These are phyloP conservation scores for Dichotomocladium elegans DNA, from an alignment of 371 early-diverging fungal species.

Conservation along the genomic window DNA sequence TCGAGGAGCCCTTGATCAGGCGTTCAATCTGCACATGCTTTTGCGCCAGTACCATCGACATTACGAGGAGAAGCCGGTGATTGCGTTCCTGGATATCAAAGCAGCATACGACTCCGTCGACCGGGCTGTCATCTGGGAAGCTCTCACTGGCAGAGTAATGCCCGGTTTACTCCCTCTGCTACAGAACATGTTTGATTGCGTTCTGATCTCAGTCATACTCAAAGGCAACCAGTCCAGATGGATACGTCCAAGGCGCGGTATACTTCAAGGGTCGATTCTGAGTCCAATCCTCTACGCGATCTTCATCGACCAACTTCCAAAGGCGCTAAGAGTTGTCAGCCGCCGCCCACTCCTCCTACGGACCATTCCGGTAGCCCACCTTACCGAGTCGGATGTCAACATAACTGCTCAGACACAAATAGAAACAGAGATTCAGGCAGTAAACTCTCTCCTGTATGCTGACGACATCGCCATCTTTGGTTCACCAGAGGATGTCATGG, in stretches of 20 bases:
- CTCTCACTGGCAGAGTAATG: neutral
- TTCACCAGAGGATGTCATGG: neutral
- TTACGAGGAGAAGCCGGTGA: neutral
- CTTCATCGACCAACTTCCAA: constrained; percentile 20
- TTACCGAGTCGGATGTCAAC: neutral
- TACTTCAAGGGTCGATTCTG: constrained; percentile 23
- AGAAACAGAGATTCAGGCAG: neutral
- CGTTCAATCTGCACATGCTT: constrained; percentile 13
- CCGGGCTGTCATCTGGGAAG: constrained; percentile 12
- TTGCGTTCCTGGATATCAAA: constrained; percentile 23
- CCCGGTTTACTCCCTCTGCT: constrained; percentile 2
- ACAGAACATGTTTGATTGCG: constrained; percentile 13
- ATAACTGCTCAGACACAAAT: neutral
- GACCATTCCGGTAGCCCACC: neutral
- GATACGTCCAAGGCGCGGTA: constrained; percentile 8
- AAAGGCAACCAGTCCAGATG: neutral
- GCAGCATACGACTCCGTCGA: constrained; percentile 16
- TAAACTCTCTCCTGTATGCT: constrained; percentile 12
- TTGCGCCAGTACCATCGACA: neutral
- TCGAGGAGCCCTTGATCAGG: constrained; percentile 20
- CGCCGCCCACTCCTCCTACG: neutral
- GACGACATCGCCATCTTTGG: constrained; percentile 19
- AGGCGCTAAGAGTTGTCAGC: neutral
- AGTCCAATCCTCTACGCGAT: constrained; percentile 20
- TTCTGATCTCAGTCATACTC: constrained; percentile 4